Conservation (phyloP, 768 basidiomycete genomes). For the Boletus reticulatus region DNA sequence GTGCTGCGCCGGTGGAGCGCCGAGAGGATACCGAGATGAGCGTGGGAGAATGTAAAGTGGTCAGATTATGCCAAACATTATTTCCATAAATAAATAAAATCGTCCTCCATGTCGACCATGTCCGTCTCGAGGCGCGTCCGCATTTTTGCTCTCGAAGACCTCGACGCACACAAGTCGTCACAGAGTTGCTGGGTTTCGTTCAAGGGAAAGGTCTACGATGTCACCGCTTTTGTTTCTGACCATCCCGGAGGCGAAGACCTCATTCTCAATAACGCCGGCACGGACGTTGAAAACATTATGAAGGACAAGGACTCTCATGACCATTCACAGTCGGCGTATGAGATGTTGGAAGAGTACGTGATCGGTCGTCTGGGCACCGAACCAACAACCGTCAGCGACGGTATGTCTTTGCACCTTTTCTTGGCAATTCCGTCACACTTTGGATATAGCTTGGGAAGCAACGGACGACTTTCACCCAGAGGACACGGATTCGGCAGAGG, state of each 20-base stretch:
- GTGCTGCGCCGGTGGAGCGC: slow-evolving; percentile 68
- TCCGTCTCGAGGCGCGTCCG: slow-evolving; percentile 58
- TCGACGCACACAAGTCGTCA: slow-evolving; percentile 56
- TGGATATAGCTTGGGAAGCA: slow-evolving; percentile 75
- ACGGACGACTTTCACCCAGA: slow-evolving; percentile 90
- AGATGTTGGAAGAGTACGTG: slow-evolving; percentile 85
- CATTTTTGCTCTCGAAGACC: slow-evolving; percentile 75
- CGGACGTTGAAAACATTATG: slow-evolving; percentile 82
- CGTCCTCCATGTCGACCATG: slow-evolving; percentile 38
- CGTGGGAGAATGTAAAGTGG: slow-evolving; percentile 19
- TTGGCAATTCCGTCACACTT: slow-evolving; percentile 7
- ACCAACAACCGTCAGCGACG: slow-evolving; percentile 74
- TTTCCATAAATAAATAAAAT: no score
- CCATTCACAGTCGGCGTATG: slow-evolving; percentile 89
- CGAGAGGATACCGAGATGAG: neutral
- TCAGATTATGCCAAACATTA: neutral
- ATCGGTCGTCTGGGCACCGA: slow-evolving; percentile 80
- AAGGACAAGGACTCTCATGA: slow-evolving; percentile 76
- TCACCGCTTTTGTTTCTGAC: slow-evolving; percentile 79
- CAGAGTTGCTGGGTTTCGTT: slow-evolving; percentile 81
- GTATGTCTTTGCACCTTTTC: slow-evolving; percentile 41
- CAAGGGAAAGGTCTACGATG: slow-evolving; percentile 85
- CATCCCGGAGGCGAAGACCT: slow-evolving; percentile 96
- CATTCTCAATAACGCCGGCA: slow-evolving; percentile 78
- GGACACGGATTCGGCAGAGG: slow-evolving; percentile 75